A percentile compares a stretch with the other conserved stretches of the same genome.
phyloP scores from a whole-genome alignment of 2,329 filamentous ascomycete species.

The Hymenoscyphus albidus region DNA sequence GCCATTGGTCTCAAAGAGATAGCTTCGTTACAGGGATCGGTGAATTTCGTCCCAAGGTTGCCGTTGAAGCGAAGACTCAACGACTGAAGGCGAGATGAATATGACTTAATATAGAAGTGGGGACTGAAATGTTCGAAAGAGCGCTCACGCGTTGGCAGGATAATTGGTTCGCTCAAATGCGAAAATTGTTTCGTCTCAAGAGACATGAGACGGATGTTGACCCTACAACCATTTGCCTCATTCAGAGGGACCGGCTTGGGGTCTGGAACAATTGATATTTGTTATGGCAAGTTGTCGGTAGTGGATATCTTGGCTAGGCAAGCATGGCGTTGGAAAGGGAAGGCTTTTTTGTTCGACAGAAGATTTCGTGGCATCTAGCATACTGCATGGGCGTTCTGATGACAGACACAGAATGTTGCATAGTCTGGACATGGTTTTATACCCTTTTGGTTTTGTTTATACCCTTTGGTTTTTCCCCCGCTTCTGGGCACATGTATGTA shows the following conservation, averaged over 20 bases:
- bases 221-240: not conserved
- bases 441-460: slow-evolving; percentile 8
- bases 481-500: not conserved
- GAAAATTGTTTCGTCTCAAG: not conserved
- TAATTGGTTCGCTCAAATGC: not conserved
- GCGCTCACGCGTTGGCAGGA: slow-evolving; percentile 6
- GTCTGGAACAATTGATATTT: not conserved
- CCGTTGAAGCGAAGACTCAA: slow-evolving; percentile 27
- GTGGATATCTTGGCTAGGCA: slow-evolving; percentile 4
- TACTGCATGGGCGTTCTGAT: slow-evolving; percentile 19
- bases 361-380: slow-evolving; percentile 19
- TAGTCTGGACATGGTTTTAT: slow-evolving; percentile 14
- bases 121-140: not conserved
- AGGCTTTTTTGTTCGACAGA: slow-evolving; percentile 1
- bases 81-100: slow-evolving; percentile 23
- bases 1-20: slow-evolving; percentile 41
- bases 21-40: slow-evolving; percentile 32
- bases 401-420: slow-evolving; percentile 11
- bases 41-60: slow-evolving; percentile 33
- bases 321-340: slow-evolving; percentile 11
- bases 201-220: not conserved
- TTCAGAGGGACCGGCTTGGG: not conserved
- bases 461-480: slow-evolving; percentile 8
- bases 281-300: not conserved
- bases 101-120: slow-evolving; percentile 24